Evolutionary conservation across 768 basidiomycete species (phyloP).

Genomic region (Lentinula boryana): DNA sequence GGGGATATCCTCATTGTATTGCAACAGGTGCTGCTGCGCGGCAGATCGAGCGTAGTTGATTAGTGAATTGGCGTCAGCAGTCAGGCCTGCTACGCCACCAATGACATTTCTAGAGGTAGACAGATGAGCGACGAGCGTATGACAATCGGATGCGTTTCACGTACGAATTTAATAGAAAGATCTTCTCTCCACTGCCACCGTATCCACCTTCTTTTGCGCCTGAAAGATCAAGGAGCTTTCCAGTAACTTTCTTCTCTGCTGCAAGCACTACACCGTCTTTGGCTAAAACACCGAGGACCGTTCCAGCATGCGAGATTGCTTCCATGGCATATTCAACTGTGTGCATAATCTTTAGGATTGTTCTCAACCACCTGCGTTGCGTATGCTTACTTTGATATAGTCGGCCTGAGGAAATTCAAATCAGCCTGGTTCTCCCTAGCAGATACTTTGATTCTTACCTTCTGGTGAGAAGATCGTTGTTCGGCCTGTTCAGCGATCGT

Average conservation of each 20-base stretch:
- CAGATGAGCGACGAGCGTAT: neutral
- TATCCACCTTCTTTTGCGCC: conserved; percentile 83
- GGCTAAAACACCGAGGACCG: conserved; percentile 88
- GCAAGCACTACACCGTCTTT: conserved; percentile 89
- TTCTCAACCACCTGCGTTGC: neutral
- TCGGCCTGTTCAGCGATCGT: conserved; percentile 48
- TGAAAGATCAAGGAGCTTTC: conserved; percentile 91
- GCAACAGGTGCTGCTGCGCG: conserved; percentile 83
- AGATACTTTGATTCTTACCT: conserved; percentile 41
- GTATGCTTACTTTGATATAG: conserved; percentile 84
- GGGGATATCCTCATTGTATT: conserved; percentile 96
- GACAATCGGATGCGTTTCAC: conserved; percentile 19
- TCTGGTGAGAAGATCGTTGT: conserved; percentile 99
- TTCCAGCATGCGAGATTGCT: conserved; percentile 93
- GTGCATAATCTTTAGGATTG: conserved; percentile 6
- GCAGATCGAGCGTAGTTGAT: conserved; percentile 90
- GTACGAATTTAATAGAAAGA: conserved; percentile 89
- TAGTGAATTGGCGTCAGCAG: conserved; percentile 96
- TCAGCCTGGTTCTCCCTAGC: neutral
- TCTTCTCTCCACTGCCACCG: conserved; percentile 97
- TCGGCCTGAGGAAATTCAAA: conserved; percentile 52
- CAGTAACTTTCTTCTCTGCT: conserved; percentile 97
- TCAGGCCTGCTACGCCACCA: conserved; percentile 91
- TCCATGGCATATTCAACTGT: conserved; percentile 99
- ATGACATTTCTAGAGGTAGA: conserved; percentile 73